Base-by-base conservation (phyloP, 2,329 filamentous ascomycete species). In the Chaetomium strumarium region DNA sequence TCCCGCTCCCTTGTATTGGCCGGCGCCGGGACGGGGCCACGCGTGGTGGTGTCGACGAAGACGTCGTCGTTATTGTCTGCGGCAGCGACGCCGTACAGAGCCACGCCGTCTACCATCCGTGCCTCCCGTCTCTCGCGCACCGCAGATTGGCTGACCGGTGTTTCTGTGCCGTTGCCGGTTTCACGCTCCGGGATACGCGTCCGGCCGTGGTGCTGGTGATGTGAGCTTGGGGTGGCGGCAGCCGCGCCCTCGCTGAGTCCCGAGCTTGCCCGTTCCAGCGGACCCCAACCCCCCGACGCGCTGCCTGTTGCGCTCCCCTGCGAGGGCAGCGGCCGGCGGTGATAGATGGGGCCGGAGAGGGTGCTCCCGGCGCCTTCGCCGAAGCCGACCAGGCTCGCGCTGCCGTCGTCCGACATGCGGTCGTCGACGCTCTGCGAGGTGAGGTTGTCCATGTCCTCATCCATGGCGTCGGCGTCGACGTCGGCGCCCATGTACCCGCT, bases 281-380 rank as follows among this genome's bases (percentile, higher is more conserved):
- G 64, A 11, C 64, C 66, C 73, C 72, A 77, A 7, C 38, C 46
- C 19, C 19, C 42, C 5, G 31, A 31, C 42, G 4, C 41, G 4
- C n/a, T 29, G 16, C 13, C 16, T 2, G 39, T 37, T 55, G 57
- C 70, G 62, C 57, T 64, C 63, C 51, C 69, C 5, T 60, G 60
- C 46, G 66, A 55, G 61, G 73, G 75, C 58, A 69, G 68, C 46
- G 73, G 68, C 44, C 78, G 67, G 55, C 78, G 71, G 67, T 80
- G 74, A 70, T 87, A 79, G 65, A 87, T 86, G 37, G 88, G 88
- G 0, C 90, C 90, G 55, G 84, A 89, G 52, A 91, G 84, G 5
- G 90, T 90, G 67, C 86, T 90, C 60, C 86, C 88, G 10, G 92
- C 91, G 33, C 91, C 92, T 68, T 96, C 91, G 46, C 92, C 92